phyloP scores from a whole-genome alignment of 257 asterid species.

The Solanum microdontum region DNA sequence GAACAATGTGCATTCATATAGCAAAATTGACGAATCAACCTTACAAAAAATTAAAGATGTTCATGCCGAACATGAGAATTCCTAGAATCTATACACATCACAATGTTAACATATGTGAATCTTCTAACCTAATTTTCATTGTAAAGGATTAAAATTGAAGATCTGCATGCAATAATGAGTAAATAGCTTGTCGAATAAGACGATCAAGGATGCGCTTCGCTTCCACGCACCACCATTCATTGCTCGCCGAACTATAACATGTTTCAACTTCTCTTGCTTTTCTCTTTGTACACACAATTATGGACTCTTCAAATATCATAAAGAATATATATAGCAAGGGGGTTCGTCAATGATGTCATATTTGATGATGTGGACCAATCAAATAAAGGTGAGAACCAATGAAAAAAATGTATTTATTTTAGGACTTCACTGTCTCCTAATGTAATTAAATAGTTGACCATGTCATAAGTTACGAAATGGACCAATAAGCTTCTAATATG shows the following conservation, averaged over 20 bases:
- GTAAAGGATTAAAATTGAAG: neutral
- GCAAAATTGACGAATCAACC: no score
- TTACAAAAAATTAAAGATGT: no score
- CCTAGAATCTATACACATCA: no score
- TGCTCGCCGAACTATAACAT: neutral
- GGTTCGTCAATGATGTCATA: no score
- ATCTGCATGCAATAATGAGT: neutral
- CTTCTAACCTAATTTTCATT: neutral
- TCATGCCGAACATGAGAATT: no score
- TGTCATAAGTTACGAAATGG: neutral
- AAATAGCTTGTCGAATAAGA: conserved; percentile 33
- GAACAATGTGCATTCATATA: no score
- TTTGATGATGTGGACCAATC: conserved; percentile 52
- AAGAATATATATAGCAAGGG: no score
- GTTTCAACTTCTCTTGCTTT: neutral
- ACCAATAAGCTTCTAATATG: neutral
- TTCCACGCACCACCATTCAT: no score
- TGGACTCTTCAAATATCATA: neutral
- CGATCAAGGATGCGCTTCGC: conserved; percentile 12
- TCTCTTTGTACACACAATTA: no score
- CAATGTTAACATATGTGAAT: no score
- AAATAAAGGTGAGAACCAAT: neutral
- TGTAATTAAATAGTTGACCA: neutral
- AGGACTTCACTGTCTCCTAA: no score
- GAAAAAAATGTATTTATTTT: neutral